Evolutionary conservation across 225 moss, liverwort and hornwort species (phyloP), one percentile per base, ranked within the genome.

Genomic region (Polytrichum formosum): DNA sequence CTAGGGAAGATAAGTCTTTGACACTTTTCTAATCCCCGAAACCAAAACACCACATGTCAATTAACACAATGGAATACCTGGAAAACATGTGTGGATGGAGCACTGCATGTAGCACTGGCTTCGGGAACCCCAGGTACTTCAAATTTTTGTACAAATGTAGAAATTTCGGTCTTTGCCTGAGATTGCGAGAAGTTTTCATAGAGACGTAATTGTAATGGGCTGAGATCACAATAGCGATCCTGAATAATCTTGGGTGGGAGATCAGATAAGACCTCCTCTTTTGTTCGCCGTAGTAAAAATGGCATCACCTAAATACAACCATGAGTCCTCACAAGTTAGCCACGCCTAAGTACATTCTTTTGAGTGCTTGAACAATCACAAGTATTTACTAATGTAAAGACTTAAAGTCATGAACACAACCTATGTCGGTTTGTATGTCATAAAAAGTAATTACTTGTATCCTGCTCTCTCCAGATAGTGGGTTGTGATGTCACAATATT

Each of bases 231-330:
- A 72, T 95, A 95, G 74, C 94, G 82, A 76, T 95, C 94, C 73
- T 95, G 94, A 67, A 95, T 90, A 35, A 95, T 92, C 77, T 95
- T 95, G 18, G 94, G 94, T 66, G 94, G 94, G 75, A 95, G 90
- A 73, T 95, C 94, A 60, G 92, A 88, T 56, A 95, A 84, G 64
- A 95, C 94, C 82, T 95, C 92, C 82, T 92, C 92, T 74, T 95
- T 95, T 22, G 94, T 95, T 26, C 94, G 90, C 64, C 94, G 79
- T 66, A 95, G 71, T 65, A 95, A 73, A 84, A 95, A 95, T 54
- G 94, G 94, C 94, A 95, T 95, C 18, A 95, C 94, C 94, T 95
- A 6, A 77, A 55, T 71, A 27, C 56, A 58, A 66, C 53, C 20
- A 56, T 8, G 62, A 10, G 30, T 17, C 53, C 21, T 22, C 61